Conservation (phyloP, 2,329 filamentous ascomycete genomes). For the Emericellopsis cladophorae region DNA sequence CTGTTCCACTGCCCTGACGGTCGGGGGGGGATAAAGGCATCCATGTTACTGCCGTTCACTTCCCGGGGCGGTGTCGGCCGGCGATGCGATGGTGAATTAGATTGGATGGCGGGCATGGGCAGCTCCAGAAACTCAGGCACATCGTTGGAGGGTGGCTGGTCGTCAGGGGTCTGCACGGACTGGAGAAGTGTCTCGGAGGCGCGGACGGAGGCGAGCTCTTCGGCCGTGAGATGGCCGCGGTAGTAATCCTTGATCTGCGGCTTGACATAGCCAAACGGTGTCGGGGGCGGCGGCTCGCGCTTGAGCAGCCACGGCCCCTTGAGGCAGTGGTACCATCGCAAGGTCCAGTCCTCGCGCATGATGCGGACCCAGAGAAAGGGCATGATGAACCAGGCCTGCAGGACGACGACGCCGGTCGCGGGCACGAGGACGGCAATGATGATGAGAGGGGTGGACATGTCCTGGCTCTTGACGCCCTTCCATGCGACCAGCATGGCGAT, state of each 20-base stretch:
- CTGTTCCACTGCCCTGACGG: slow-evolving; percentile 25
- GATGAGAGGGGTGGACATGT: slow-evolving; percentile 9
- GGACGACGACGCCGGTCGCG: slow-evolving; percentile 23
- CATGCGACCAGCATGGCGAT: slow-evolving; percentile 39
- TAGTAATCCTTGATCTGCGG: slow-evolving; percentile 35
- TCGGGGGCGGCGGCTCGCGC: slow-evolving; percentile 20
- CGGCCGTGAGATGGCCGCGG: slow-evolving; percentile 30
- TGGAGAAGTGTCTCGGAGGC: slow-evolving; percentile 12
- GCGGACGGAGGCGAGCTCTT: slow-evolving; percentile 26
- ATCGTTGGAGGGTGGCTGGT: slow-evolving; percentile 6
- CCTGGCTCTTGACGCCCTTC: slow-evolving; percentile 16
- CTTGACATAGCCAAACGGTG: slow-evolving; percentile 24
- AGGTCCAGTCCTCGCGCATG: slow-evolving; percentile 35
- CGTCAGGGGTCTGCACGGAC: slow-evolving; percentile 3
- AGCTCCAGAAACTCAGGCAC: not conserved
- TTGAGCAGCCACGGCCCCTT: slow-evolving; percentile 32
- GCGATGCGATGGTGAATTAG: not conserved
- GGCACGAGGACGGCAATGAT: slow-evolving; percentile 27
- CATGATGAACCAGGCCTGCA: slow-evolving; percentile 34
- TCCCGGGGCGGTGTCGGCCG: not conserved
- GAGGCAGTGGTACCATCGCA: slow-evolving; percentile 33
- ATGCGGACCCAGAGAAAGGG: slow-evolving; percentile 38
- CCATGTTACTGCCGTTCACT: not conserved
- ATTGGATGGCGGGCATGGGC: not conserved
- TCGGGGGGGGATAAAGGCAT: slow-evolving; percentile 13